Base-by-base conservation (phyloP, 2,329 filamentous ascomycete species). In the Venturia carpophila region DNA sequence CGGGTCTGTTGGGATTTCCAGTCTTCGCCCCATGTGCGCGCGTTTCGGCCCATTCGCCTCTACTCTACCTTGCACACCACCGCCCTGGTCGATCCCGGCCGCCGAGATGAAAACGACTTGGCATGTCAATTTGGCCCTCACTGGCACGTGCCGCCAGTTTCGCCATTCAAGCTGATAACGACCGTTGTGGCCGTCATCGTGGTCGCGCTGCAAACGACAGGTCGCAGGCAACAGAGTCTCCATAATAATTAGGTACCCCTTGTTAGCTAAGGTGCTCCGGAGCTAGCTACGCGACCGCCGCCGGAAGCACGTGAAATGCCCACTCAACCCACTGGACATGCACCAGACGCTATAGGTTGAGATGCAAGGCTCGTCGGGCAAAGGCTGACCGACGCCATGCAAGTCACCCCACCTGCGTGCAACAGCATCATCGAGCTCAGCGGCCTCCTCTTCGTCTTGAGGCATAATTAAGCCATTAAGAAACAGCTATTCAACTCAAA, bases 81-180 rank as follows among this genome's bases (percentile, higher is more conserved):
- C 7, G 10, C 52, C 52, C 27, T n/a, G 5, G 7, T 55, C 49
- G 4, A 6, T 17, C 30, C 49, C 49, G 34, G 15, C 30, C 49
- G 19, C 49, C 21, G 27, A 58, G 2, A 37, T 58, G 19, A 27
- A 34, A 0, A 37, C 2, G 52, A n/a, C 52, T 56, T 56, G 52
- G 52, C 27, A 56, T 56, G 52, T 34, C 49, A 30, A 30, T 17
- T 47, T 47, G 45, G 19, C 27, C 24, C 49, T 34, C 17, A 15
- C 15, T 17, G 3, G 13, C 52, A 56, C 52, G 15, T 56, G 52
- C 52, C 7, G 27, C 19, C n/a, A 9, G 30, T n/a, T 2, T 56
- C 11, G 15, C 2, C 52, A 37, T n/a, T 37, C n/a, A n/a, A n/a
- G 52, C 52, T 58, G 52, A 37, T 58, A 58, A 58, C 52, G 52